These are phyloP conservation scores for Aspergillus sp. DNA, from an alignment of 2,329 filamentous ascomycete species.

Conservation along the genomic window DNA sequence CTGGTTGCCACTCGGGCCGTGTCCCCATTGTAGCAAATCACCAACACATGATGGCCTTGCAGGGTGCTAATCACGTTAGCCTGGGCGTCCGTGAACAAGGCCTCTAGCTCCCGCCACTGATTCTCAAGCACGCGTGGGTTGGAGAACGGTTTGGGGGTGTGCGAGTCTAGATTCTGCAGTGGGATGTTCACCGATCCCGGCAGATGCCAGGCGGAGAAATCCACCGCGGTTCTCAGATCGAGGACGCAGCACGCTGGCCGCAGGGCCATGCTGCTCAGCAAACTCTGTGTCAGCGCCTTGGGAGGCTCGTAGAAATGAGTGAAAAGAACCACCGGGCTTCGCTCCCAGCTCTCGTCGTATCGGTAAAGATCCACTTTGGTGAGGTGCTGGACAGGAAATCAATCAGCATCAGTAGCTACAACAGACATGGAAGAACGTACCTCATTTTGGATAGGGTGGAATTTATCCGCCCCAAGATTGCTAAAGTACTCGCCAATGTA, in stretches of 20 bases:
- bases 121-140: slow-evolving; percentile 44
- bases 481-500: slow-evolving; percentile 62
- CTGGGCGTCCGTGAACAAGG: slow-evolving; percentile 36
- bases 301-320: slow-evolving; percentile 37
- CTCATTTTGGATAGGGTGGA: slow-evolving; percentile 51
- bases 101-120: slow-evolving; percentile 51
- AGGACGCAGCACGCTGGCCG: slow-evolving; percentile 39
- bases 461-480: slow-evolving; percentile 51
- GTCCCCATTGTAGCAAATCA: slow-evolving; percentile 57
- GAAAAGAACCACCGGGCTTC: slow-evolving; percentile 41
- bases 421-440: slow-evolving; percentile 25
- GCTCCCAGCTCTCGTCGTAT: slow-evolving; percentile 58
- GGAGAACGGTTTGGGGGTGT: slow-evolving; percentile 47
- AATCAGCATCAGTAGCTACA: slow-evolving; percentile 4
- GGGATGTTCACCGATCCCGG: slow-evolving; percentile 49
- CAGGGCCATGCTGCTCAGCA: slow-evolving; percentile 24
- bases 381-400: slow-evolving; percentile 38
- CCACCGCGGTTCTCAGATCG: slow-evolving; percentile 45
- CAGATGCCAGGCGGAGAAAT: slow-evolving; percentile 47
- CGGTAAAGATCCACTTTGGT: slow-evolving; percentile 53
- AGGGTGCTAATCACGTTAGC: slow-evolving; percentile 18
- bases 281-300: slow-evolving; percentile 17
- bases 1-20: slow-evolving; percentile 55
- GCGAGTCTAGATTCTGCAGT: slow-evolving; percentile 35
- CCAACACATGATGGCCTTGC: slow-evolving; percentile 39